A percentile compares a stretch with the other conserved stretches of the same genome.
Conservation (phyloP, 2,329 filamentous ascomycete species). For the Exophiala mesophila region DNA sequence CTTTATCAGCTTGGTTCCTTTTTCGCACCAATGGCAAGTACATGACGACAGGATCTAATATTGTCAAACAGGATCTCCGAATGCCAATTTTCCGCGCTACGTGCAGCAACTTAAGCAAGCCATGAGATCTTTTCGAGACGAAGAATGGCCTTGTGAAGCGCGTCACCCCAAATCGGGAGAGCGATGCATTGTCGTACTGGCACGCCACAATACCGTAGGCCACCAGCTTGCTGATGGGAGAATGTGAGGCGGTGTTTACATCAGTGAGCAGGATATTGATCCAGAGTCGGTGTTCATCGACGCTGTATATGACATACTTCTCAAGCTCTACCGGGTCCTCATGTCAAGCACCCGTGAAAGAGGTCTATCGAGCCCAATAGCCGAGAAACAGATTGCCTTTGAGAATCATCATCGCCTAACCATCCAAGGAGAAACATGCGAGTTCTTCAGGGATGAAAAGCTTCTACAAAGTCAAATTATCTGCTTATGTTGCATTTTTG, state of each 20-base stretch:
- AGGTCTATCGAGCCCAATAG: too few species aligned
- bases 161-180: slow-evolving; percentile 45
- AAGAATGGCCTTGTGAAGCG: slow-evolving; percentile 37
- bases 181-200: slow-evolving; percentile 35
- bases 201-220: slow-evolving; percentile 29
- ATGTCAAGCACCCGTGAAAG: too few species aligned
- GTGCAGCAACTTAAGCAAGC: slow-evolving; percentile 37
- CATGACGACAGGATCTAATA: background rate
- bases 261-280: background rate
- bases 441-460: background rate
- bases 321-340: too few species aligned
- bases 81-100: slow-evolving; percentile 28
- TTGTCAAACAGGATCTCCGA: background rate
- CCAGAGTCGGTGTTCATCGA: too few species aligned
- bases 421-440: background rate
- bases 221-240: background rate
- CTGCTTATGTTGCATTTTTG: background rate
- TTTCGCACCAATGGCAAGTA: too few species aligned
- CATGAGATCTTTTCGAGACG: slow-evolving; percentile 15
- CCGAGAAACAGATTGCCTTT: background rate
- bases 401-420: background rate
- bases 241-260: background rate
- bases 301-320: too few species aligned
- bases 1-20: too few species aligned
- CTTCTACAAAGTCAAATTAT: background rate